Evolutionary conservation across 1,284 basidiomycete species (phyloP), one percentile per base, ranked within the genome.

Genomic region (Singerocomus inundabilis): DNA sequence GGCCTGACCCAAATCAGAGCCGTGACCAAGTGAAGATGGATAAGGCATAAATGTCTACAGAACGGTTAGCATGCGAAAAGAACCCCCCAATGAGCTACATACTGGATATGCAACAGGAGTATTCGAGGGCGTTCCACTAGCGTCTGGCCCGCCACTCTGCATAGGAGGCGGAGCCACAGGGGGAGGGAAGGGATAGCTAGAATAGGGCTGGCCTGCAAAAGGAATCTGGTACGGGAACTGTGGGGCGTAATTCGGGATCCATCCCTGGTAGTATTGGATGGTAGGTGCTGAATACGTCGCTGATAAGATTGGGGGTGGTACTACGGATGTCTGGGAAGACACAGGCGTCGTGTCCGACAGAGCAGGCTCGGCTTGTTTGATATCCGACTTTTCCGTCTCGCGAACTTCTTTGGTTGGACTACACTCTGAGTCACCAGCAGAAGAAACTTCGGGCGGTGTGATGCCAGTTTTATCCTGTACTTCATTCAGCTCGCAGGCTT

Each of bases 241-340:
- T 13, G 72, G 72, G n/a, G 73, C 64, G 58, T 76, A 83, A 11
- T 76, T 70, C 32, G 76, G 75, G 35, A 80, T 64, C 83, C 83
- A 86, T 28, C 77, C 73, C 28, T 72, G 68, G 58, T 76, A 81
- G 58, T 78, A 83, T n/a, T 73, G 72, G 30, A 75, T 63, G 32
- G 70, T 64, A 10, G 72, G 67, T 35, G 72, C 55, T 3, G 72
- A 53, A 56, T 76, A 77, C 5, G 71, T 64, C 34, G 71, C 70
- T 3, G 67, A 57, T 0, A 72, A 57, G 11, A 60, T 52, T 29
- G 72, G 54, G 16, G 61, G 48, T 24, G 73, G 63, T 18, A 50
- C 50, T 34, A 59, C 53, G 31, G 62, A 45, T 16, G 48, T 54
- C 31, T 56, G 55, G 9, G 59, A 34, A 48, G 59, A 35, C 53